Percentiles rank a stretch among this genome's conserved stretches.
Evolutionary conservation across 495 filamentous ascomycete species (phyloP).

Genomic region (Hamigera avellanea): DNA sequence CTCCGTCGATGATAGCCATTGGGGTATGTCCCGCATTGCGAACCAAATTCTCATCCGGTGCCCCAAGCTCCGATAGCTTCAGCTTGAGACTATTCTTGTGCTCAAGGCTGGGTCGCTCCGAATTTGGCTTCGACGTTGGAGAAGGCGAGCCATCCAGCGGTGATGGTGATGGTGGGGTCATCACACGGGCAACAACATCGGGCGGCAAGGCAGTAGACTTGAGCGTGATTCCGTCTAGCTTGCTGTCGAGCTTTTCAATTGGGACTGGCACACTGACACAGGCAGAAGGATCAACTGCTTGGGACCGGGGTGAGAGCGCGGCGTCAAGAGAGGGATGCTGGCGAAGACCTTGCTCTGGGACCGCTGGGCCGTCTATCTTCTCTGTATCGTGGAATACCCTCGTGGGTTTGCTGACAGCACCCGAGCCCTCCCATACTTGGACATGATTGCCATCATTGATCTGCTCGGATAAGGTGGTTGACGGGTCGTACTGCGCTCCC

Average conservation of each 20-base stretch:
- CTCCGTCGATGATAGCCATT: conserved; percentile 31
- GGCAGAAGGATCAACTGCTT: conserved; percentile 10
- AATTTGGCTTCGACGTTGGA: conserved; percentile 8
- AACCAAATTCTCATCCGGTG: conserved; percentile 25
- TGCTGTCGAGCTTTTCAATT: conserved; percentile 37
- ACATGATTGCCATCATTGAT: conserved; percentile 4
- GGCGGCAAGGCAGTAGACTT: conserved; percentile 35
- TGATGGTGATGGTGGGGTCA: conserved; percentile 32
- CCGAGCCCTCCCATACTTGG: conserved; percentile 35
- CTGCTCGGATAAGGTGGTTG: neutral
- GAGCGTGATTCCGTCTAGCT: conserved; percentile 35
- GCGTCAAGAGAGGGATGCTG: conserved; percentile 26
- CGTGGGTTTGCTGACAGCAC: conserved; percentile 26
- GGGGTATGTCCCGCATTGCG: conserved; percentile 37
- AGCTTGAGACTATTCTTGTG: conserved; percentile 28
- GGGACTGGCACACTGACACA: conserved; percentile 25
- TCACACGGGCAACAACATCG: conserved; percentile 30
- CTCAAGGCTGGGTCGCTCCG: conserved; percentile 11
- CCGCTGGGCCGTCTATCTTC: conserved; percentile 11
- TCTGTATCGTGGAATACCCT: conserved; percentile 30
- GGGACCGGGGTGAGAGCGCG: conserved; percentile 29
- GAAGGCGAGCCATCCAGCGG: conserved; percentile 19
- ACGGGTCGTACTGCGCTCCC: neutral
- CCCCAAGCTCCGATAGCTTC: conserved; percentile 29
- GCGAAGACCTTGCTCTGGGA: conserved; percentile 11